Percentiles rank a stretch among this genome's conserved stretches.
Conservation (phyloP, 1,139 yeast species). For the Sugiyamaella pinicola region DNA sequence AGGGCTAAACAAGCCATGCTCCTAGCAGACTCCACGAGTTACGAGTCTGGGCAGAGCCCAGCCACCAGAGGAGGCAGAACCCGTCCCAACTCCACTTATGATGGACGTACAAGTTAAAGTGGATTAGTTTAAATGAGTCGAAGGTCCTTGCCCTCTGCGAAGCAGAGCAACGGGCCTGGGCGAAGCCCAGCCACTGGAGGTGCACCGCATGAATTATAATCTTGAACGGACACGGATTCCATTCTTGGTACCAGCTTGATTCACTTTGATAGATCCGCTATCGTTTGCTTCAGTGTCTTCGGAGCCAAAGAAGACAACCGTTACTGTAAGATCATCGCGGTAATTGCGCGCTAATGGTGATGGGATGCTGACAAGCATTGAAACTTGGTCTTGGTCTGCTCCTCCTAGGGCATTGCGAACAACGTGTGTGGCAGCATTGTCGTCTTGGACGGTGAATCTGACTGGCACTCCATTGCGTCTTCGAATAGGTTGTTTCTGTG, state of each 20-base stretch:
- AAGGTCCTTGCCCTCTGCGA: neutral
- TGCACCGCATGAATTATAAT: neutral
- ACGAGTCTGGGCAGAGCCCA: too few species aligned
- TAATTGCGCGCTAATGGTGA: slow-evolving; percentile 88
- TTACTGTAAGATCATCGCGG: slow-evolving; percentile 93
- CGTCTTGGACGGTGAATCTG: slow-evolving; percentile 66
- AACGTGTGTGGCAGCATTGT: slow-evolving; percentile 87
- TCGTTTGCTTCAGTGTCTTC: slow-evolving; percentile 31
- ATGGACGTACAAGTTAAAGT: too few species aligned
- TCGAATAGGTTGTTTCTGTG: slow-evolving; percentile 60
- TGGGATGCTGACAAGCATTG: slow-evolving; percentile 90
- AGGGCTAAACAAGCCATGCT: too few species aligned
- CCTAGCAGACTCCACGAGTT: too few species aligned
- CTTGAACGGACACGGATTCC: slow-evolving; percentile 21
- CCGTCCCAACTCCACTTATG: neutral
- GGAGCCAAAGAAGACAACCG: slow-evolving; percentile 88
- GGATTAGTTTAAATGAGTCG: too few species aligned
- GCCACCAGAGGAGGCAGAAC: slow-evolving; percentile 14
- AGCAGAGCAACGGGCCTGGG: too few species aligned
- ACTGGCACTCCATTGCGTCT: slow-evolving; percentile 44
- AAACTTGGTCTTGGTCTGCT: slow-evolving; percentile 75
- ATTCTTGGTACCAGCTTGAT: slow-evolving; percentile 38
- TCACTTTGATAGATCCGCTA: slow-evolving; percentile 38
- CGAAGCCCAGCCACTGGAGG: too few species aligned
- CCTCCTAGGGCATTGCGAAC: slow-evolving; percentile 94